Conservation (phyloP, 176 grass and related monocot genomes). For the Eragrostis nindensis region DNA sequence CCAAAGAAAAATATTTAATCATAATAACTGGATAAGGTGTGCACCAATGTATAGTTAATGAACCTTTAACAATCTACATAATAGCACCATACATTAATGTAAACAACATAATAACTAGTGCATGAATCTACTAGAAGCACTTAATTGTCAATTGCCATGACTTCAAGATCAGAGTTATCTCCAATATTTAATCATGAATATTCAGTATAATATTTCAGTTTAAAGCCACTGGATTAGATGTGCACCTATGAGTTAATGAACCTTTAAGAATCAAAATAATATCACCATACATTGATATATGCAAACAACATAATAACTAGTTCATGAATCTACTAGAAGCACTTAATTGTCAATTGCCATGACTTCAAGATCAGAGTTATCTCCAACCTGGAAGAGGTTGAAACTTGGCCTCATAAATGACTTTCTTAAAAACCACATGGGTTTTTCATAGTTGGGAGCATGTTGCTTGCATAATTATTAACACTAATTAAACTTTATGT, state of each 20-base stretch:
- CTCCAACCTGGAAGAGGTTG: background rate
- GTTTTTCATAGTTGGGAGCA: background rate
- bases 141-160: constrained; percentile 22
- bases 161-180: background rate
- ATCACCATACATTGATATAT: background rate
- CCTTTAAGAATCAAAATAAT: background rate
- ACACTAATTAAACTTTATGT: constrained; percentile 5
- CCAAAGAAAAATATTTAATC: background rate
- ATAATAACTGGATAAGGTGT: constrained; percentile 1
- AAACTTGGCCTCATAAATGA: background rate
- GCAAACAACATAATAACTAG: background rate
- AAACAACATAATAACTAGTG: background rate
- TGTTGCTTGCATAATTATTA: constrained; percentile 5
- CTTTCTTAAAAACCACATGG: background rate
- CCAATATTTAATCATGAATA: background rate
- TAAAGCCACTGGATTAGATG: background rate
- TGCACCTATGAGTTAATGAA: constrained; percentile 1
- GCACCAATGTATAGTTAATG: background rate
- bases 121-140: background rate
- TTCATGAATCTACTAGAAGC: background rate
- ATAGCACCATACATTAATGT: background rate
- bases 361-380: background rate
- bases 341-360: constrained; percentile 27
- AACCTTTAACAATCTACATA: background rate
- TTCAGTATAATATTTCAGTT: background rate